These are phyloP conservation scores for Polygonum maritimum DNA, from an alignment of 148 eudicot species.

Conservation along the genomic window DNA sequence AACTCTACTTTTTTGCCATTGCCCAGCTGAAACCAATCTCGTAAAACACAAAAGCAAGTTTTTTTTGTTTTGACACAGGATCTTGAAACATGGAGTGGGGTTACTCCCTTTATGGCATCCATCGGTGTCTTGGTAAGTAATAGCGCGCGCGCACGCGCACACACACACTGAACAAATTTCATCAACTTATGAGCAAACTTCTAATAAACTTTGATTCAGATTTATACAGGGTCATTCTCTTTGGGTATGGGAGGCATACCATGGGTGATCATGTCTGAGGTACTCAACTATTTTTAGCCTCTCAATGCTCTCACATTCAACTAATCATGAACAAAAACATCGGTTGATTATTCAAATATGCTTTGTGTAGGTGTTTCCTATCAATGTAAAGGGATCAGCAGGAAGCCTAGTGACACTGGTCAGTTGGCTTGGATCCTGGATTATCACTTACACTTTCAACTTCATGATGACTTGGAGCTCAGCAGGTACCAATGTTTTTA, in stretches of 20 bases:
- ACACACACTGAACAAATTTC: no score
- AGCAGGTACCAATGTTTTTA: conserved; percentile 27
- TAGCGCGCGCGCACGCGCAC: background rate
- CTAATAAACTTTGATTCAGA: conserved; percentile 26
- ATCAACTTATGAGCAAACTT: background rate
- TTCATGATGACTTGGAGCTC: conserved; percentile 72
- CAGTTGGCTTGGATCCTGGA: conserved; percentile 83
- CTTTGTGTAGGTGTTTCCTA: conserved; percentile 72
- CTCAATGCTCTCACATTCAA: background rate
- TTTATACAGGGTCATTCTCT: conserved; percentile 62
- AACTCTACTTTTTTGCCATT: background rate
- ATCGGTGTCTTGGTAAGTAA: conserved; percentile 66
- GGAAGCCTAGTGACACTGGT: conserved; percentile 83
- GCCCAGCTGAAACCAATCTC: background rate
- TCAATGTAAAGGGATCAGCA: conserved; percentile 73
- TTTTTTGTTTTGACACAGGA: conserved; percentile 32
- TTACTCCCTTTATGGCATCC: conserved; percentile 55
- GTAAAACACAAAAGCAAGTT: background rate
- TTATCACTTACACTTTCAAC: conserved; percentile 68
- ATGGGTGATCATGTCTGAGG: conserved; percentile 98
- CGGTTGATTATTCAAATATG: background rate
- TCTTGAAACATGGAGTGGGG: conserved; percentile 30
- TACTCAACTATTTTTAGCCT: conserved; percentile 12
- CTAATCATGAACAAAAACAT: background rate
- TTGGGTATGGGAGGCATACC: conserved; percentile 88